These are phyloP conservation scores for Trifolium subterraneum DNA, from an alignment of 306 rosid species.

Conservation along the genomic window DNA sequence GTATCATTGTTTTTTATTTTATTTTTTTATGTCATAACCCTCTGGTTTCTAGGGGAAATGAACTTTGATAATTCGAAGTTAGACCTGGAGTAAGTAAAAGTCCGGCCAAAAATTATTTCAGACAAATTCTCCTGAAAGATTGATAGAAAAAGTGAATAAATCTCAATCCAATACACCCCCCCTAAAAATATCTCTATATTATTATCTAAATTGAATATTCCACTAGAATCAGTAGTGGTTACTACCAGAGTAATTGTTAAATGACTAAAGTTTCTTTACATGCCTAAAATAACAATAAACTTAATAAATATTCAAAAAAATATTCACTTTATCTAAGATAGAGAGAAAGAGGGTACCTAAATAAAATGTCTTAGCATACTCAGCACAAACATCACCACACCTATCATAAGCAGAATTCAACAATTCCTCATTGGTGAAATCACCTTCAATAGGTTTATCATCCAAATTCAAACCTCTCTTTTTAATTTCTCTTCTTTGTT, in stretches of 20 bases:
- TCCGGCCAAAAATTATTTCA: not conserved
- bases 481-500: conserved; percentile 36
- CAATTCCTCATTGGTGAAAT: conserved; percentile 58
- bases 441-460: conserved; percentile 49
- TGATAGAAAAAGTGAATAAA: not conserved
- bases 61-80: not conserved
- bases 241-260: not conserved
- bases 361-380: conserved; percentile 94
- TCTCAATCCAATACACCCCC: no score
- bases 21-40: no score
- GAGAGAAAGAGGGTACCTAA: conserved; percentile 56
- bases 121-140: not conserved
- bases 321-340: not conserved
- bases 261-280: conserved; percentile 5
- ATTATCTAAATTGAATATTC: conserved; percentile 23
- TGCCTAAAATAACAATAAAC: not conserved
- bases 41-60: no score
- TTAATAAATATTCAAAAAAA: not conserved
- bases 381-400: conserved; percentile 94
- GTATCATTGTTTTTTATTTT: no score
- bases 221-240: not conserved
- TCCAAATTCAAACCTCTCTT: conserved; percentile 45
- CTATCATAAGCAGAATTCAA: conserved; percentile 79
- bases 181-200: not conserved
- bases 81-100: not conserved